phyloP scores from a whole-genome alignment of 2,329 filamentous ascomycete species.

The Teratosphaeria pseudoeucalypti region DNA sequence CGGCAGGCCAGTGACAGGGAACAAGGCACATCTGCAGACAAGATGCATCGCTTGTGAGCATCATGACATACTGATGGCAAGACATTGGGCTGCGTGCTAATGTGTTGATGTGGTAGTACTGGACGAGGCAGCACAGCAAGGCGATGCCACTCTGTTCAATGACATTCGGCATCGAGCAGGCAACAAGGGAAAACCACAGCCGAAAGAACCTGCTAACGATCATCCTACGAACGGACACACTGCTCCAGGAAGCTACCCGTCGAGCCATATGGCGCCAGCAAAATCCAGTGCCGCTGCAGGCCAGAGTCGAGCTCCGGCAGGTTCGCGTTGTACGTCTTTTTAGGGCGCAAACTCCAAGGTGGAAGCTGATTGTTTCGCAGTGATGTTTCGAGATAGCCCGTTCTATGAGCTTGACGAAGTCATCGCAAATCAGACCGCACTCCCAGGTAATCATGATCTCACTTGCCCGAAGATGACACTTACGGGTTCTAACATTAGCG shows the following conservation, averaged over 20 bases:
- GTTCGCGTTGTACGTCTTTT: constrained; percentile 11
- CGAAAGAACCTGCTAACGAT: constrained; percentile 6
- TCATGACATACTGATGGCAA: constrained; percentile 27
- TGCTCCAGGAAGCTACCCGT: neutral
- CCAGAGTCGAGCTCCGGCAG: constrained; percentile 5
- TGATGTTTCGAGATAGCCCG: constrained; percentile 62
- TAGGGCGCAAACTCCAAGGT: too few species aligned
- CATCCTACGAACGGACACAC: constrained; percentile 4
- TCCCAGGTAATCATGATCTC: constrained; percentile 44
- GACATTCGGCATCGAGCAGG: constrained; percentile 30
- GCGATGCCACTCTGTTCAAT: constrained; percentile 27
- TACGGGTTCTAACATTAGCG: constrained; percentile 20
- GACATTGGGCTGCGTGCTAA: constrained; percentile 2
- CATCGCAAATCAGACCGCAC: constrained; percentile 50
- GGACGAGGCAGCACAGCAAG: constrained; percentile 22
- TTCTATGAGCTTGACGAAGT: constrained; percentile 52
- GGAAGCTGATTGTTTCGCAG: neutral
- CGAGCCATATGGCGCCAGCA: constrained; percentile 7
- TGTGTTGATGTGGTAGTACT: constrained; percentile 25
- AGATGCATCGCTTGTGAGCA: constrained; percentile 63
- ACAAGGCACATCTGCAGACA: constrained; percentile 71
- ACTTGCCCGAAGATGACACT: constrained; percentile 14
- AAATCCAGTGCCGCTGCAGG: constrained; percentile 2
- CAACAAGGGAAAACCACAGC: constrained; percentile 30
- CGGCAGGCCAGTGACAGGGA: constrained; percentile 65